These are phyloP conservation scores for Phaeosphaeriaceae sp. DNA, from an alignment of 2,329 filamentous ascomycete species.

Conservation along the genomic window DNA sequence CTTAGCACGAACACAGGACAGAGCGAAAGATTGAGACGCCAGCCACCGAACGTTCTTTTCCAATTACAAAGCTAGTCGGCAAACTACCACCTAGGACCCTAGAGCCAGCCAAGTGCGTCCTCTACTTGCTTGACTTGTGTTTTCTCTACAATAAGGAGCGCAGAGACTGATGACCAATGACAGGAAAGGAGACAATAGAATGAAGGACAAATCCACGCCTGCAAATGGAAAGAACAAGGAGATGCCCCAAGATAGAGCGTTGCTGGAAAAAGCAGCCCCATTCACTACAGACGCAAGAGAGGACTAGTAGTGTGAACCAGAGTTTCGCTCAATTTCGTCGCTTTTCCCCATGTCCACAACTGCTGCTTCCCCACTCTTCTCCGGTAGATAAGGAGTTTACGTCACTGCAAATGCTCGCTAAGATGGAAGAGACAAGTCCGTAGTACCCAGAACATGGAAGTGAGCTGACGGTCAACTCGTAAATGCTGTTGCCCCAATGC, in stretches of 20 bases:
- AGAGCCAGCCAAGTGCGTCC: conserved; percentile 38
- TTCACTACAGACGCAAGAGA: conserved; percentile 37
- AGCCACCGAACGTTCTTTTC: conserved; percentile 30
- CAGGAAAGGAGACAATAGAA: conserved; percentile 31
- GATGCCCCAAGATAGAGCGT: conserved; percentile 8
- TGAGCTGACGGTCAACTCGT: conserved; percentile 48
- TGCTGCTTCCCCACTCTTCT: conserved; percentile 26
- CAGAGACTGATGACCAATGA: conserved; percentile 18
- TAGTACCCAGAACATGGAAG: conserved; percentile 52
- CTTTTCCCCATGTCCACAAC: conserved; percentile 31
- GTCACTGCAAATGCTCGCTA: conserved; percentile 50
- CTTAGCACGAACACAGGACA: not conserved
- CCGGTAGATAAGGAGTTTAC: conserved; percentile 35
- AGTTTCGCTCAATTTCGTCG: conserved; percentile 17
- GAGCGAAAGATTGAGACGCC: not conserved
- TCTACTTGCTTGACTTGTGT: conserved; percentile 19
- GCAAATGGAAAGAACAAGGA: conserved; percentile 28
- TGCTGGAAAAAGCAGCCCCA: conserved; percentile 1
- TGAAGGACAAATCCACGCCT: conserved; percentile 27
- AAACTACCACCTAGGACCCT: conserved; percentile 31
- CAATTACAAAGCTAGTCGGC: conserved; percentile 38
- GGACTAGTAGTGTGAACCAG: conserved; percentile 29
- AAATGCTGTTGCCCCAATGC: conserved; percentile 49
- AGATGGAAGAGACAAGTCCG: conserved; percentile 49
- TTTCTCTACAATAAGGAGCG: conserved; percentile 27